Conservation (phyloP, 1,284 basidiomycete genomes). For the Puccinia novopanici region DNA sequence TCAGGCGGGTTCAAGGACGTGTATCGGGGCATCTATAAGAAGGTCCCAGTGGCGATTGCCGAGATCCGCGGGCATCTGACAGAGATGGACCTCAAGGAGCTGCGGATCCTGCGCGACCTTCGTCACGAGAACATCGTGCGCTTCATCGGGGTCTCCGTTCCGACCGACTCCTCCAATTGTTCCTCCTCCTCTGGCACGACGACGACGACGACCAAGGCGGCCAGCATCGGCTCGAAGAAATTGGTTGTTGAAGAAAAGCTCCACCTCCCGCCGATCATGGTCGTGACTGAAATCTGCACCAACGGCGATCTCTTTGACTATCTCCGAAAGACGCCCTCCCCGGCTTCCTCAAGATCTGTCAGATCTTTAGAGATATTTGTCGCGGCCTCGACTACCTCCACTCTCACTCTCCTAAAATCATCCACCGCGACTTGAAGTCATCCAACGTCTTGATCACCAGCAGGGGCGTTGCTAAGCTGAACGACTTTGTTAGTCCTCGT, state of each 20-base stretch:
- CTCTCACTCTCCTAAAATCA: conserved; percentile 76
- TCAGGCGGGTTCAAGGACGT: conserved; percentile 96
- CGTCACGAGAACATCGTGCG: conserved; percentile 96
- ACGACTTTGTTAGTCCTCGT: conserved; percentile 75
- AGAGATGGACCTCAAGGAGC: conserved; percentile 97
- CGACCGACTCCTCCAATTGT: conserved; percentile 66
- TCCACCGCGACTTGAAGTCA: conserved; percentile 91
- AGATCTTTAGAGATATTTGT: conserved; percentile 92
- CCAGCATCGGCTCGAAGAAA: conserved; percentile 66
- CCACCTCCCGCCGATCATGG: conserved; percentile 88
- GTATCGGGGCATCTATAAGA: conserved; percentile 53
- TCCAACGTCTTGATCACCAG: conserved; percentile 96
- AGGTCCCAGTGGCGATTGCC: conserved; percentile 75
- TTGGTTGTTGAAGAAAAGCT: neutral
- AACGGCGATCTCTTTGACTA: conserved; percentile 99
- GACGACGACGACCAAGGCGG: conserved; percentile 57
- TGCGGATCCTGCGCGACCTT: conserved; percentile 91
- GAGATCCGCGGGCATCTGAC: conserved; percentile 94
- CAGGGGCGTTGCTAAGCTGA: conserved; percentile 88
- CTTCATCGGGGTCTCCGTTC: conserved; percentile 66
- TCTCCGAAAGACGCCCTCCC: conserved; percentile 75
- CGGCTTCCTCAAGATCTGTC: conserved; percentile 61
- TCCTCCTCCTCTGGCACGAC: neutral
- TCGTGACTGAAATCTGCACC: conserved; percentile 94
- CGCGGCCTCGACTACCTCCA: conserved; percentile 92